Evolutionary conservation across 2,329 filamentous ascomycete genomes (phyloP).

Genomic region (Botrytis hyacinthi): DNA sequence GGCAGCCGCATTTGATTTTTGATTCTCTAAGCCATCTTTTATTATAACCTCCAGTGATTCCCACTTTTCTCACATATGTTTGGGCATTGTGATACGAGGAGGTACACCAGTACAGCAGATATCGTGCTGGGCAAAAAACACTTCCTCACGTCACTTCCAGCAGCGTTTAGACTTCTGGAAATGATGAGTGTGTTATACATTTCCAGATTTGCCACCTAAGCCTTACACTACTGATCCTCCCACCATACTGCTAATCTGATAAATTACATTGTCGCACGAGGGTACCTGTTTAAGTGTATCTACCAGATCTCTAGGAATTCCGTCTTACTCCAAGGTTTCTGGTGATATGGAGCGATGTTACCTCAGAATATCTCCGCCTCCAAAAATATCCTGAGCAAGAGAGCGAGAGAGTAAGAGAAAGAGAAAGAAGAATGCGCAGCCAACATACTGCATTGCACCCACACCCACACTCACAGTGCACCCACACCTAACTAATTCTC

Average conservation of each 20-base stretch:
- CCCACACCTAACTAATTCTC: neutral
- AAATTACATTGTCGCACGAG: neutral
- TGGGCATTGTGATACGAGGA: neutral
- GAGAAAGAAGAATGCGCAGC: conserved; percentile 3
- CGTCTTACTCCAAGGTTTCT: conserved; percentile 8
- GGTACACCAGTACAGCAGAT: neutral
- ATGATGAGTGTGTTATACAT: neutral
- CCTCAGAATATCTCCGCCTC: conserved; percentile 7
- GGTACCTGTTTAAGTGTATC: conserved; percentile 1
- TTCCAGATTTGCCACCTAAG: neutral
- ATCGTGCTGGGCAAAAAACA: neutral
- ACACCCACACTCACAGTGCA: neutral
- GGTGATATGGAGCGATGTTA: conserved; percentile 9
- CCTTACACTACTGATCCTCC: neutral
- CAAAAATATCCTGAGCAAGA: conserved; percentile 13
- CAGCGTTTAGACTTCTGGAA: neutral
- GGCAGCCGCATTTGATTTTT: neutral
- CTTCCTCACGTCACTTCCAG: neutral
- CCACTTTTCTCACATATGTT: neutral
- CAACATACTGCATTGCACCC: neutral
- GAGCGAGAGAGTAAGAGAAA: neutral
- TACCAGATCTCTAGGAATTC: neutral
- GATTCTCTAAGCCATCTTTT: neutral
- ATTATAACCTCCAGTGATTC: neutral
- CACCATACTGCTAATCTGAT: neutral